Evolutionary conservation across 352 stramenopile genomes (phyloP), one percentile per base, ranked within the genome.

Genomic region (Pythium graminicola): DNA sequence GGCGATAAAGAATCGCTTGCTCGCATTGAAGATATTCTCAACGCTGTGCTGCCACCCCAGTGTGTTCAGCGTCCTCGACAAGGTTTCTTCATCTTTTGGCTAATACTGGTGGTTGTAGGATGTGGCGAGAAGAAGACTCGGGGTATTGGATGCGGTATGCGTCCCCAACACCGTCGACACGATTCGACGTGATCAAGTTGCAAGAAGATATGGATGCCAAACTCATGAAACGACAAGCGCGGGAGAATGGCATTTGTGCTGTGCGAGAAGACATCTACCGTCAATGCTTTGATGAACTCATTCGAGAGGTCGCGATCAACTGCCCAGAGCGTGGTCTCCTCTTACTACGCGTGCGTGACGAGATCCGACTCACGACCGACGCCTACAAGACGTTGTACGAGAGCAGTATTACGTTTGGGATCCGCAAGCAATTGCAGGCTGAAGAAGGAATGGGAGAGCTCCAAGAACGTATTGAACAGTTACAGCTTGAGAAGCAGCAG

Each of bases 371-470:
- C 62, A 96, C 91, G 0, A 95, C 94, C 9, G 93, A 97, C 52
- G 93, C 92, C 4, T 98, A 98, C 79, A 97, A 97, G 68, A 97
- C 86, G 23, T 69, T 98, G 20, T 98, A 96, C 65, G 89, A 97
- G 56, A 95, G 79, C 63, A 95, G 76, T 66, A 83, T 97, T 16
- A 93, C 76, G 13, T 98, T 35, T 13, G 29, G 29, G 7, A 35
- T 35, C 7, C 29, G 29, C 29, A 35, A 35, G 29, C 89, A 97
- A 64, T 61, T 97, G 35, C 86, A 96, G 52, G 89, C 86, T 16
- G 93, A 98, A 60, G 85, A 96, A 7, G 93, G 92, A 22, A 96
- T 97, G 73, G 76, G 61, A 4, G 86, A 96, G 22, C 67, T 97
- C 32, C 72, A 91, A 36, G 62, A 76, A 24, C 65, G 76, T 36